phyloP scores from a whole-genome alignment of 2,329 filamentous ascomycete genomes.

The Fusarium miscanthi region DNA sequence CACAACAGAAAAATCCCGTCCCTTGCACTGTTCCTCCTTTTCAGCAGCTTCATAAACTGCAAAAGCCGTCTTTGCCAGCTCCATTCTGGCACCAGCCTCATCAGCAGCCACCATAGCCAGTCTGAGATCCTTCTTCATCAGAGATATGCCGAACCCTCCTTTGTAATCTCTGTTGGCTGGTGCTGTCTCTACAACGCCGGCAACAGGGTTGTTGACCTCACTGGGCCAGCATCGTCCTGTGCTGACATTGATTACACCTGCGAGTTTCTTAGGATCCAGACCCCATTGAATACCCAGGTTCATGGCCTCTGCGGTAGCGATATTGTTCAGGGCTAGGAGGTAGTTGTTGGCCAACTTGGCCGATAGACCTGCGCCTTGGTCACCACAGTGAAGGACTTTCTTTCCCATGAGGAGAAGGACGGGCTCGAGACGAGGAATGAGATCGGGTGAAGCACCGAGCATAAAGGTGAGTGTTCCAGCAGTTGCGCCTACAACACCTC shows the following conservation, averaged over 20 bases:
- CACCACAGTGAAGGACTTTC: constrained; percentile 85
- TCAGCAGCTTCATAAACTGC: constrained; percentile 76
- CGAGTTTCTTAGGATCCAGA: constrained; percentile 72
- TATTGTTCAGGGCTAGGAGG: constrained; percentile 92
- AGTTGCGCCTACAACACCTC: constrained; percentile 89
- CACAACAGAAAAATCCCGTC: constrained; percentile 84
- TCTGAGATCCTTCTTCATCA: constrained; percentile 85
- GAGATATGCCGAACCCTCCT: constrained; percentile 79
- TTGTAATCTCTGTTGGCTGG: constrained; percentile 81
- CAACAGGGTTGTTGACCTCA: constrained; percentile 94
- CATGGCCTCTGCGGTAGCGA: constrained; percentile 74
- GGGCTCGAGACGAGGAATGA: constrained; percentile 73
- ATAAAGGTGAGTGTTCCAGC: constrained; percentile 95
- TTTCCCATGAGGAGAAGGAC: constrained; percentile 86
- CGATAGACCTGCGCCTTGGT: constrained; percentile 84
- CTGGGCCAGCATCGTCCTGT: constrained; percentile 97
- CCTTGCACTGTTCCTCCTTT: constrained; percentile 68
- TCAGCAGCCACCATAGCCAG: constrained; percentile 78
- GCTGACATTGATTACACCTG: constrained; percentile 89
- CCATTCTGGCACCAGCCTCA: constrained; percentile 73
- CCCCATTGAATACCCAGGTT: constrained; percentile 72
- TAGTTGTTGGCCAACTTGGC: constrained; percentile 99
- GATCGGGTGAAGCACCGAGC: constrained; percentile 76
- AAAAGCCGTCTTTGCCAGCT: constrained; percentile 70
- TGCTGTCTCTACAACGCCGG: constrained; percentile 80